phyloP scores from a whole-genome alignment of 1,139 yeast species.

The Yamadazyma jaroonii region DNA sequence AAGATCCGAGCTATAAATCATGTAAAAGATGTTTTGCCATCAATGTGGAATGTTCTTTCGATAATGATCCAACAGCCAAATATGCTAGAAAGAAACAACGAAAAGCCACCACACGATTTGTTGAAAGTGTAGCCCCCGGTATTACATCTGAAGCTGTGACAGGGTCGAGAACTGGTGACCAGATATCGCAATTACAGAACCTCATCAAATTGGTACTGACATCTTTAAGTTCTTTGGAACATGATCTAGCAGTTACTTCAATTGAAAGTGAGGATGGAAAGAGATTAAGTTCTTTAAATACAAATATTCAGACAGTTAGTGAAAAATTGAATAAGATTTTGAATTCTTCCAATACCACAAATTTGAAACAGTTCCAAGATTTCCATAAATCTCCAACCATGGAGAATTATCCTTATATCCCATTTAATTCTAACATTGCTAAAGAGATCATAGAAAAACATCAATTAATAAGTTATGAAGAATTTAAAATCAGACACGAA shows the following conservation, averaged over 20 bases:
- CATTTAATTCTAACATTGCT: conserved; percentile 38
- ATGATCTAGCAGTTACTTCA: conserved; percentile 14
- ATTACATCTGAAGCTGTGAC: conserved; percentile 14
- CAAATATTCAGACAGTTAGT: conserved; percentile 4
- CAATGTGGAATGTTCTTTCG: conserved; percentile 45
- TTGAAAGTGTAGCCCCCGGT: conserved; percentile 15
- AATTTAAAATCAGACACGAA: conserved; percentile 30
- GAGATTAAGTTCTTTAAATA: conserved; percentile 8
- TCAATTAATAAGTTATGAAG: conserved; percentile 19
- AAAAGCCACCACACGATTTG: conserved; percentile 9
- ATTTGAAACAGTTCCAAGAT: conserved; percentile 16
- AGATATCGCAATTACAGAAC: conserved; percentile 14
- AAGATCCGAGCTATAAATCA: conserved; percentile 39
- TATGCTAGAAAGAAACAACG: conserved; percentile 22
- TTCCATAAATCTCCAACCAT: conserved; percentile 15
- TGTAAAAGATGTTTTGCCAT: conserved; percentile 49
- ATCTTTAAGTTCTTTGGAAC: conserved; percentile 15
- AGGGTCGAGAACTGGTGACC: conserved; percentile 15
- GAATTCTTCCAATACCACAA: conserved; percentile 8
- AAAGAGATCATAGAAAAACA: conserved; percentile 33
- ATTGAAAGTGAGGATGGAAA: conserved; percentile 9
- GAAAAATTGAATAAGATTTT: conserved; percentile 11
- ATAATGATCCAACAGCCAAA: conserved; percentile 45
- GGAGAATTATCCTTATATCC: conserved; percentile 32
- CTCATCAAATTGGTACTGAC: conserved; percentile 13